Evolutionary conservation across 2,329 filamentous ascomycete species (phyloP), one percentile per base, ranked within the genome.

Genomic region (Sporothrix pseudoabietina): DNA sequence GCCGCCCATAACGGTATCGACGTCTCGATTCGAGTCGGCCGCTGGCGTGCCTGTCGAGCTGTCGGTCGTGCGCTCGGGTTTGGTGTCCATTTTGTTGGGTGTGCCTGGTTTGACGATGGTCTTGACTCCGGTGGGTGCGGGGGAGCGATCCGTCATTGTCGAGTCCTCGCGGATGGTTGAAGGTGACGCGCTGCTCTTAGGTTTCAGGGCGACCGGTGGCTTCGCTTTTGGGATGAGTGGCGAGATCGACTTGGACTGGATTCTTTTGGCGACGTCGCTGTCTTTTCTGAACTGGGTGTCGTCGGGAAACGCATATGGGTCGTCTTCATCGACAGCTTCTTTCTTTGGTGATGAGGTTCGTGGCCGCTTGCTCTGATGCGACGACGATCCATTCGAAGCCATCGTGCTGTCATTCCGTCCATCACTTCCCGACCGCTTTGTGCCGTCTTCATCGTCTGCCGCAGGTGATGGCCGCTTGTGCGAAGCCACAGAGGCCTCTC

Each of bases 241-340:
- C n/a, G 69, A 61, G 3, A 63, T 47, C 26, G 69, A 16, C 26
- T 63, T 61, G 35, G 55, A 39, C 22, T 71, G 39, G 4, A 63
- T 63, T 19, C 22, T 44, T 26, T 44, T 72, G 35, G 19, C 6
- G 12, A 35, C 49, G n/a, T 47, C 44, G 63, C 26, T 32, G 30
- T 61, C 35, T 32, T 68, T 61, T 9, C 10, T 22, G n/a, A 57
- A 6, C 26, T 72, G 32, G 19, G 66, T 49, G 47, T 57, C 32
- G 61, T 68, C 63, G 65, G 71, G 71, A 7, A 72, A 72, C 19
- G 71, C 71, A 19, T 69, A 69, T 6, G 63, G 71, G n/a, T 72
- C 71, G 30, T 16, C 30, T 1, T 66, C 57, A 6, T 52, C 6
- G 16, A 1, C 30, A 12, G 4, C 14, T 47, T n/a, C 19, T 19